These are phyloP conservation scores for Penicillium parvum DNA, from an alignment of 495 filamentous ascomycete species.

Conservation along the genomic window DNA sequence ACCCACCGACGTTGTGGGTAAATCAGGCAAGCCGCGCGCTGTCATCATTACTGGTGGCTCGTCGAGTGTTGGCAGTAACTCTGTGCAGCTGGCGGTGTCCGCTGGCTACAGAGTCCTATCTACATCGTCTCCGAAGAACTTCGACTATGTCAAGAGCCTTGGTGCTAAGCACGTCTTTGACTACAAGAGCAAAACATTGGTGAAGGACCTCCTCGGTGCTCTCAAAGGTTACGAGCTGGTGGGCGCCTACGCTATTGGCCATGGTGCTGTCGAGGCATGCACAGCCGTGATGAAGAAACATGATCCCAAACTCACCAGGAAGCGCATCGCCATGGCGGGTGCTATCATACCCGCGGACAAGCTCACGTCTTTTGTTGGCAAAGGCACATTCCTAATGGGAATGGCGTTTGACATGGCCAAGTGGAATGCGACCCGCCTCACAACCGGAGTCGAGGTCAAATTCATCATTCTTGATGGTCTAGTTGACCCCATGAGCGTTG, in stretches of 20 bases:
- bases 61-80: slow-evolving; percentile 27
- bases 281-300: slow-evolving; percentile 1
- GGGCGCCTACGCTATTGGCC: slow-evolving; percentile 5
- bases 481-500: background rate
- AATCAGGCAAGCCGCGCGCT: slow-evolving; percentile 16
- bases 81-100: slow-evolving; percentile 33
- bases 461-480: background rate
- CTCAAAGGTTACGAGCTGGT: slow-evolving; percentile 1
- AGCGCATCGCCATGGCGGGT: slow-evolving; percentile 5
- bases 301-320: background rate
- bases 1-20: slow-evolving; percentile 16
- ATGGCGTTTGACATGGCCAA: slow-evolving; percentile 4
- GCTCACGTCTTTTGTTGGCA: background rate
- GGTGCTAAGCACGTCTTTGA: slow-evolving; percentile 38
- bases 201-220: slow-evolving; percentile 16
- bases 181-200: slow-evolving; percentile 29
- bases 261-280: background rate
- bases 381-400: background rate
- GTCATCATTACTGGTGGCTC: slow-evolving; percentile 37
- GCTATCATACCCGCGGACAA: background rate
- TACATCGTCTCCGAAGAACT: slow-evolving; percentile 31
- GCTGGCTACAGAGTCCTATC: slow-evolving; percentile 33
- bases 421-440: background rate
- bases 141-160: slow-evolving; percentile 28
- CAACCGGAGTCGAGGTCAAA: background rate